Base-by-base conservation (phyloP, 192 early-diverging fungal species). In the Funneliformis mosseae region DNA sequence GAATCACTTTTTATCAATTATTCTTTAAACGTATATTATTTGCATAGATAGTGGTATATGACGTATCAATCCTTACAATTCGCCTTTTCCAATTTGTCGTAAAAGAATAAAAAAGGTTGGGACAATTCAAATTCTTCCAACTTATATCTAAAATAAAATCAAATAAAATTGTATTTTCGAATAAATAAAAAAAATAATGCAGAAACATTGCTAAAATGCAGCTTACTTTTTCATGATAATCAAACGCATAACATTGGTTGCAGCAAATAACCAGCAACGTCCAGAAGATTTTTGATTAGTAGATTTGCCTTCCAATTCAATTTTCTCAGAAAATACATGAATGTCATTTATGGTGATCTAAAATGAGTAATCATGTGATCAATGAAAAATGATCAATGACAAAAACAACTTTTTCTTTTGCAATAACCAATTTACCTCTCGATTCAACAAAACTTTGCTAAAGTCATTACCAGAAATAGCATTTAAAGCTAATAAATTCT, bases 241-340 rank as follows among this genome's bases (percentile, higher is more conserved):
- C 67, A 90, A 80, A 27, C 94, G 88, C 81, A 95, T 85, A 28
- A 93, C 89, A 84, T 94, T 95, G 46, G 91, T 85, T 74, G 90
- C 93, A 18, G 94, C 94, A 87, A 95, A 95, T 67, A 95, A 84
- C 94, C 94, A 95, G 88, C 94, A 95, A 7, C 94, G 87, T 5
- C 94, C 94, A 45, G 90, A 91, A 77, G 83, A 85, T 83, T 90
- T 91, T 85, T 95, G 94, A 83, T 95, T 91, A 8, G 94, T 95
- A 42, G 85, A 85, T 55, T 81, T 74, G 48, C 82, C 85, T 76
- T 92, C 91, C 14, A 84, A 59, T 11, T 85, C 83, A 59, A 91
- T 81, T 79, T 91, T 88, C 55, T 86, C 85, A 41, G 87, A 88
- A 73, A 91, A 92, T 41, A 88, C 82, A 71, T 92, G 90, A 39